Percentiles rank a stretch among this genome's conserved stretches.
These are phyloP conservation scores for Coriolopsis trogii DNA, from an alignment of 1,284 basidiomycete genomes.

Conservation along the genomic window DNA sequence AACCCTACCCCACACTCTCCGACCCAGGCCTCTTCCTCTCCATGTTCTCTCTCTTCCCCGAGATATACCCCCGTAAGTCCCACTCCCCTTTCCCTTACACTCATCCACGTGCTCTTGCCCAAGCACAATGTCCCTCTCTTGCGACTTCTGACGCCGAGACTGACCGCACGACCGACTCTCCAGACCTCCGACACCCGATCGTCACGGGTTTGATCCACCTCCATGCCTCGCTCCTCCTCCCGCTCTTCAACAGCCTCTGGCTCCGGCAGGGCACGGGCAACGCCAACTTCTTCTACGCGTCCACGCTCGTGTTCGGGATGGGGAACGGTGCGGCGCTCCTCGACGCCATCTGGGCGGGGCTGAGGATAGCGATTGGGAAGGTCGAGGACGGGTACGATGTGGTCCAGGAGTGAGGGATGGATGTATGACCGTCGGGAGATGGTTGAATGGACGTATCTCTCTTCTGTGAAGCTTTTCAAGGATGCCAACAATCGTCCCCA, in stretches of 20 bases:
- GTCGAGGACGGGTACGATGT: constrained; percentile 54
- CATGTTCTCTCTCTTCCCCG: constrained; percentile 83
- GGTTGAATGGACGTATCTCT: too few relatives aligned
- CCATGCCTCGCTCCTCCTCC: constrained; percentile 86
- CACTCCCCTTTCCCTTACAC: neutral
- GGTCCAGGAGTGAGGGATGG: constrained; percentile 53
- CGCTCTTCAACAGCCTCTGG: constrained; percentile 93
- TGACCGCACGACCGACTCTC: neutral
- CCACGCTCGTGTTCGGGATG: constrained; percentile 91
- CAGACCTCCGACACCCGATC: constrained; percentile 88
- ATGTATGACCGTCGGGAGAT: neutral
- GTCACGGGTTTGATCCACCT: constrained; percentile 84
- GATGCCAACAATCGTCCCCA: too few relatives aligned
- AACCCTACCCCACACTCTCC: constrained; percentile 89
- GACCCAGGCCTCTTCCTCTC: constrained; percentile 88
- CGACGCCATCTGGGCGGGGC: constrained; percentile 80
- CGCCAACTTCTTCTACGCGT: constrained; percentile 98
- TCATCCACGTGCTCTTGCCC: neutral
- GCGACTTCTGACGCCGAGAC: too few relatives aligned
- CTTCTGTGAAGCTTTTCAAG: too few relatives aligned
- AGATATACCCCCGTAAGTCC: constrained; percentile 78
- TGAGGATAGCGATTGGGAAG: constrained; percentile 70
- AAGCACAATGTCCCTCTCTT: too few relatives aligned
- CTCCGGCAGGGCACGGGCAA: constrained; percentile 92
- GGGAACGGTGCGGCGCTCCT: constrained; percentile 84